phyloP scores from a whole-genome alignment of 2,329 filamentous ascomycete species.

The Aspergillus ochraceus region DNA sequence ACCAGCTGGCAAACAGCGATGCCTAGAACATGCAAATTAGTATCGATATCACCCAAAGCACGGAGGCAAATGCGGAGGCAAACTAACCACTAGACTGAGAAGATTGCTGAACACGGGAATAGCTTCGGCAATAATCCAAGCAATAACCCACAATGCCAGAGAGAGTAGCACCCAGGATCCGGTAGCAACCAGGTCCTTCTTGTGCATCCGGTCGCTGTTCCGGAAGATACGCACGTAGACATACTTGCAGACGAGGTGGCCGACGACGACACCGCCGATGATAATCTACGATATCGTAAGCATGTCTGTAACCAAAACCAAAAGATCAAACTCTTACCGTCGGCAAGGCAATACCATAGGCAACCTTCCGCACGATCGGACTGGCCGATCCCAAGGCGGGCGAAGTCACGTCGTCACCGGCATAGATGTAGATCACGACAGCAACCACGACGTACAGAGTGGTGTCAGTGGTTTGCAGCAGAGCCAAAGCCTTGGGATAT shows the following conservation, averaged over 20 bases:
- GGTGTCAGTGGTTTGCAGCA: slow-evolving; percentile 59
- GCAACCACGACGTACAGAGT: slow-evolving; percentile 65
- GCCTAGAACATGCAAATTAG: slow-evolving; percentile 31
- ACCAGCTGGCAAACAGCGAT: slow-evolving; percentile 64
- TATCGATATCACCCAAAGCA: background rate
- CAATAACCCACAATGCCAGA: slow-evolving; percentile 56
- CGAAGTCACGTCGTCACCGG: slow-evolving; percentile 59
- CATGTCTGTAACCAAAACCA: background rate
- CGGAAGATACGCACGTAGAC: slow-evolving; percentile 63
- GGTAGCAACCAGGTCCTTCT: slow-evolving; percentile 49
- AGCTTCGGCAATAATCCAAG: slow-evolving; percentile 65
- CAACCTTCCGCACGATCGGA: slow-evolving; percentile 56
- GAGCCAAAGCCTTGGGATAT: slow-evolving; percentile 60
- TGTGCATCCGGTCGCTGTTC: slow-evolving; percentile 53
- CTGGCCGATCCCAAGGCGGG: slow-evolving; percentile 65
- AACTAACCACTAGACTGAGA: slow-evolving; percentile 56
- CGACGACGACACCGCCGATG: slow-evolving; percentile 68
- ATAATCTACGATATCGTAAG: slow-evolving; percentile 49
- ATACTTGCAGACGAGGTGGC: slow-evolving; percentile 63
- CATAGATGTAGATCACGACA: slow-evolving; percentile 65
- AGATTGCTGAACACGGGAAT: slow-evolving; percentile 68
- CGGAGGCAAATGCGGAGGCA: no score
- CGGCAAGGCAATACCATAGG: slow-evolving; percentile 65
- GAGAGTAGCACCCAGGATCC: slow-evolving; percentile 59
- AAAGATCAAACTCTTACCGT: slow-evolving; percentile 42